Evolutionary conservation across 2,329 filamentous ascomycete species (phyloP).

Genomic region (Shiraia sp.): DNA sequence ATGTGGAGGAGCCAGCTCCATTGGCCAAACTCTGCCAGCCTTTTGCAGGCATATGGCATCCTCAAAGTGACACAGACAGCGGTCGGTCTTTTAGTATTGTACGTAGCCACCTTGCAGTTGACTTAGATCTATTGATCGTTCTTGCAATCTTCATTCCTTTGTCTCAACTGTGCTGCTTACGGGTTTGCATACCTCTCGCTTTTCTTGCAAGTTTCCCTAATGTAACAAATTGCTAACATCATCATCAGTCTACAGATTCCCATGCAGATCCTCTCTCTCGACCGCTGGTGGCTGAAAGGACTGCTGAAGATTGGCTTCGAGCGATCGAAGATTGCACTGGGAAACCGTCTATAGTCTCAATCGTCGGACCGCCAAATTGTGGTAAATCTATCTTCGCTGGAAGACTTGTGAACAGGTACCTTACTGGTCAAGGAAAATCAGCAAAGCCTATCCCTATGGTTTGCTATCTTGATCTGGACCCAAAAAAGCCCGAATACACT

Average conservation of each 20-base stretch:
- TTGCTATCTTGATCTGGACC: slow-evolving; percentile 74
- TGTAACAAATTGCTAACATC: slow-evolving; percentile 3
- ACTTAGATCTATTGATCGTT: slow-evolving; percentile 1
- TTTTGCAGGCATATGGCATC: slow-evolving; percentile 69
- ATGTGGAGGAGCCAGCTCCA: slow-evolving; percentile 53
- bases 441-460: slow-evolving; percentile 45
- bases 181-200: no score
- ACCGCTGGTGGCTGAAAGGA: slow-evolving; percentile 48
- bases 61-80: slow-evolving; percentile 29
- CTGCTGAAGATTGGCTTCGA: slow-evolving; percentile 63
- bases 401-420: slow-evolving; percentile 66
- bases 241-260: slow-evolving; percentile 30
- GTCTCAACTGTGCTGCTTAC: no score
- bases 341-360: slow-evolving; percentile 54
- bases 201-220: no score
- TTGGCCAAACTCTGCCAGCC: slow-evolving; percentile 67
- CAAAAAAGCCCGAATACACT: slow-evolving; percentile 75
- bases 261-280: slow-evolving; percentile 29
- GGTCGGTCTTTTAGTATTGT: slow-evolving; percentile 39
- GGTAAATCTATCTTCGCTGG: slow-evolving; percentile 77
- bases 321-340: slow-evolving; percentile 41
- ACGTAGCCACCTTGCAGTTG: slow-evolving; percentile 18
- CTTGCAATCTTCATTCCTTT: no score
- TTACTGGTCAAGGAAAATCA: slow-evolving; percentile 54
- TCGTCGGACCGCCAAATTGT: slow-evolving; percentile 72